These are phyloP conservation scores for Aristolochia californica DNA, from an alignment of 164 flowering plant species.

Conservation along the genomic window DNA sequence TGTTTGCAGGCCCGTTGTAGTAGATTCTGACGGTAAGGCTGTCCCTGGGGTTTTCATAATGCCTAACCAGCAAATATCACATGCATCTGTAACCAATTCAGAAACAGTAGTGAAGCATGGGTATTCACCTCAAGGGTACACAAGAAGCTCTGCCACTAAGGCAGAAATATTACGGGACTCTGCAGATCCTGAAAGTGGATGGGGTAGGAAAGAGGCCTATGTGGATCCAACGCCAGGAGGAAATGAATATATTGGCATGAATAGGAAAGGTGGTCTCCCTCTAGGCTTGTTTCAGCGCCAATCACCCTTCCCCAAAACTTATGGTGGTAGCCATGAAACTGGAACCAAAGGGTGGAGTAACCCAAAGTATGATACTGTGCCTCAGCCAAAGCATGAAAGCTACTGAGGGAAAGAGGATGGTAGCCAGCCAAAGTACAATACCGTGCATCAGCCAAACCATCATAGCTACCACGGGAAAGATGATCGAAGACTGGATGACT, in stretches of 20 bases:
- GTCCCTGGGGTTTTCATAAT: constrained; percentile 15
- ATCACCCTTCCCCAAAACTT: background rate
- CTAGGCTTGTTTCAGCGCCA: constrained; percentile 17
- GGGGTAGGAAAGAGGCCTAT: constrained; percentile 6
- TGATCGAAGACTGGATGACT: no score
- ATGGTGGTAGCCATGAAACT: constrained; percentile 8
- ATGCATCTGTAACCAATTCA: constrained; percentile 8
- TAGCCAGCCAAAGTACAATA: constrained; percentile 16
- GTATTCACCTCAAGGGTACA: constrained; percentile 12
- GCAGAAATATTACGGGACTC: constrained; percentile 6
- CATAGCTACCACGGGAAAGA: constrained; percentile 8
- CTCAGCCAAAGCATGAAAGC: constrained; percentile 1
- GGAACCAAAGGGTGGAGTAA: constrained; percentile 6
- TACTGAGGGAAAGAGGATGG: background rate
- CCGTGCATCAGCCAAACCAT: constrained; percentile 11
- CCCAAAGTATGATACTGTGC: background rate
- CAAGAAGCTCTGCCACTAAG: constrained; percentile 5
- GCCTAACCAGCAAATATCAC: constrained; percentile 3
- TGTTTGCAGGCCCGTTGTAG: constrained; percentile 23
- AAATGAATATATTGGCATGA: constrained; percentile 19
- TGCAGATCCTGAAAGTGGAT: constrained; percentile 1
- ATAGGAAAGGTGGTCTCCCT: constrained; percentile 10
- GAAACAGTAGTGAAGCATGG: constrained; percentile 19
- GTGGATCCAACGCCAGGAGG: constrained; percentile 18
- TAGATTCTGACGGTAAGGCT: constrained; percentile 29